A percentile compares a stretch with the other conserved stretches of the same genome.
These are phyloP conservation scores for Cornus suecica DNA, from an alignment of 148 eudicot genomes.

Conservation along the genomic window DNA sequence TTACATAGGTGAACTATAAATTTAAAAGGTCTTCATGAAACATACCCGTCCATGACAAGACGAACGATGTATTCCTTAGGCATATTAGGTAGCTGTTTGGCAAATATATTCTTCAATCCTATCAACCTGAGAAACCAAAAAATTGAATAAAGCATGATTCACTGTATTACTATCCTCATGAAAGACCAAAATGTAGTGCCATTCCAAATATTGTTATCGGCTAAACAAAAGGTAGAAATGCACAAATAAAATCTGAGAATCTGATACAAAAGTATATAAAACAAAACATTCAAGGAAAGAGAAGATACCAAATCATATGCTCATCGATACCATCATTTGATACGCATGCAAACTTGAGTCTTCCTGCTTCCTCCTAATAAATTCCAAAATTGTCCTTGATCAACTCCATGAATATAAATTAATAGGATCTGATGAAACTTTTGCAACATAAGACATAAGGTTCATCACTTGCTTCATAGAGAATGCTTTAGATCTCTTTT, in stretches of 20 bases:
- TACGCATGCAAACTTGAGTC: slow-evolving; percentile 61
- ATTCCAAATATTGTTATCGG: background rate
- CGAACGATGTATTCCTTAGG: slow-evolving; percentile 99
- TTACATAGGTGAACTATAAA: background rate
- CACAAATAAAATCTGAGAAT: background rate
- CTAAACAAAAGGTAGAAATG: background rate
- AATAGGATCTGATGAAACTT: background rate
- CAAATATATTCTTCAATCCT: slow-evolving; percentile 96
- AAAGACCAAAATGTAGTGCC: background rate
- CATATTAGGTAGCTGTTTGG: slow-evolving; percentile 95
- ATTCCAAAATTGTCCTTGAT: slow-evolving; percentile 1
- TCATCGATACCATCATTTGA: slow-evolving; percentile 78
- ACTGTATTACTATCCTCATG: background rate
- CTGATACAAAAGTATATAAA: background rate
- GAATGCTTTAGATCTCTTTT: background rate
- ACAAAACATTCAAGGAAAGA: slow-evolving; percentile 15
- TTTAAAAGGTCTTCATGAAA: background rate
- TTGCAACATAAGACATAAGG: background rate
- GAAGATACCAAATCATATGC: slow-evolving; percentile 94
- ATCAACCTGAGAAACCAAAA: slow-evolving; percentile 62
- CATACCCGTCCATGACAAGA: slow-evolving; percentile 93
- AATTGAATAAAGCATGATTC: background rate
- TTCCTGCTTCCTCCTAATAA: slow-evolving; percentile 82
- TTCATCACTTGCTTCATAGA: background rate
- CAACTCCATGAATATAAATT: slow-evolving; percentile 16